phyloP scores from a whole-genome alignment of 345 rosid species.

The Eucalyptus coolabah region DNA sequence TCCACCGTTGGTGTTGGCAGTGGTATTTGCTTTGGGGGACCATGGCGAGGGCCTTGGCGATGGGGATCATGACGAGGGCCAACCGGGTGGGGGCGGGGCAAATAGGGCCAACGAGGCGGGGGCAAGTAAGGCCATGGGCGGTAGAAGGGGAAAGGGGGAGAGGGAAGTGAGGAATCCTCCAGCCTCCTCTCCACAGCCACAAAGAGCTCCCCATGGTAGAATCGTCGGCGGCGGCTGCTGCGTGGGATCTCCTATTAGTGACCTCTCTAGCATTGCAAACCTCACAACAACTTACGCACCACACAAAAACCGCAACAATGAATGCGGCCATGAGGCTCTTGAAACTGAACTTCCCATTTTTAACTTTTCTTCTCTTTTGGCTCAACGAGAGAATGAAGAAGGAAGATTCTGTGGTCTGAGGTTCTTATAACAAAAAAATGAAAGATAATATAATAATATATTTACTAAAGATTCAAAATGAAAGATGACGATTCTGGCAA shows the following conservation, averaged over 20 bases:
- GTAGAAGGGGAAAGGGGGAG: neutral
- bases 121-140: neutral
- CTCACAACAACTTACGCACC: neutral
- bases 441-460: neutral
- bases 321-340: neutral
- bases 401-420: neutral
- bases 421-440: neutral
- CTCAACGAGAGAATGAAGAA: neutral
- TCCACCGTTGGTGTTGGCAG: neutral
- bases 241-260: rapidly evolving
- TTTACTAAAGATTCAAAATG: neutral
- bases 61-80: neutral
- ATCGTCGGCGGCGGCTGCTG: rapidly evolving
- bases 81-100: neutral
- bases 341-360: neutral
- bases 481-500: neutral
- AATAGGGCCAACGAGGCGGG: neutral
- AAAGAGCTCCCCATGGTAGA: neutral
- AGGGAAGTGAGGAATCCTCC: neutral
- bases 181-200: neutral
- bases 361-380: neutral
- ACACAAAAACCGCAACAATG: neutral
- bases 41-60: neutral
- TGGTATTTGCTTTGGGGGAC: neutral
- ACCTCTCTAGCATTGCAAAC: neutral